Evolutionary conservation across 1,284 basidiomycete genomes (phyloP).

Genomic region (Blastosporella zonata): DNA sequence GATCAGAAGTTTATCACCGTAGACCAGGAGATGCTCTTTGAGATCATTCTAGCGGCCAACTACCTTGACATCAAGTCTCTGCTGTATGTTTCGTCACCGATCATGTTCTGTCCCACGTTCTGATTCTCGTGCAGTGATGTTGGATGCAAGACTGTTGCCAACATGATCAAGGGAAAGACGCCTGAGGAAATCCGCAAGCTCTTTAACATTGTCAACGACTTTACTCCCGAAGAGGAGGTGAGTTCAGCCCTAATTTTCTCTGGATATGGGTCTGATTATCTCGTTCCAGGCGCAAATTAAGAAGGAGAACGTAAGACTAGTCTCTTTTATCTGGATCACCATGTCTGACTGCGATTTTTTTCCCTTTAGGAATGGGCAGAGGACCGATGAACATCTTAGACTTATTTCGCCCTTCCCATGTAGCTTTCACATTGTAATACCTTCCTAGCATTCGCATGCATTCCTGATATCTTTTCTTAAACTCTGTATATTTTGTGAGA

Average conservation of each 20-base stretch:
- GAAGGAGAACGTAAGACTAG: conserved; percentile 89
- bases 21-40: conserved; percentile 97
- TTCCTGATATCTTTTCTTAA: neutral
- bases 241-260: conserved; percentile 21
- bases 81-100: conserved; percentile 61
- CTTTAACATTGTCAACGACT: conserved; percentile 98
- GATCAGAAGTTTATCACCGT: conserved; percentile 98
- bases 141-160: conserved; percentile 99
- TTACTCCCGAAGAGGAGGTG: conserved; percentile 98
- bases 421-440: conserved; percentile 18
- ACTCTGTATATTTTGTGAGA: neutral
- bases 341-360: conserved; percentile 16
- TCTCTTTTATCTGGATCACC: conserved; percentile 12
- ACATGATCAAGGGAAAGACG: conserved; percentile 99
- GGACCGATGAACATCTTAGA: conserved; percentile 59
- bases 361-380: conserved; percentile 79
- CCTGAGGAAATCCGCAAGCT: conserved; percentile 95
- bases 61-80: conserved; percentile 99
- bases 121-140: conserved; percentile 68
- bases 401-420: conserved; percentile 19
- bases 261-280: conserved; percentile 13
- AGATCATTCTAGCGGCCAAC: conserved; percentile 99
- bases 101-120: neutral
- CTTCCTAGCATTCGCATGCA: conserved; percentile 1
- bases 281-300: conserved; percentile 87